phyloP scores from a whole-genome alignment of 1,284 basidiomycete species.

The Sanguinoderma infundibulare region DNA sequence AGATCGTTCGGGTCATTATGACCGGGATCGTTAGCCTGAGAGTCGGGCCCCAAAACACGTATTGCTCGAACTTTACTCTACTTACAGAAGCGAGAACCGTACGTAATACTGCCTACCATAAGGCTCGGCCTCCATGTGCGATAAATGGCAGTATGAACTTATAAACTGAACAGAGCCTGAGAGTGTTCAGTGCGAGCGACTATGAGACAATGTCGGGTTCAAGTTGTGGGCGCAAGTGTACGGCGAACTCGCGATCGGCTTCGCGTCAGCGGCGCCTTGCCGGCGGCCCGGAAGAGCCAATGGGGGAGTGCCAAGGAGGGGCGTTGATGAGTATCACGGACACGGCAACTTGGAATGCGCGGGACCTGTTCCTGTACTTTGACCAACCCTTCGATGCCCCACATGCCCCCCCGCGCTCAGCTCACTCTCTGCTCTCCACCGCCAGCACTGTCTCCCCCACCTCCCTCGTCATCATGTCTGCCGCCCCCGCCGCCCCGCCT shows the following conservation, averaged over 20 bases:
- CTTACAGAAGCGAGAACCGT: too few relatives aligned
- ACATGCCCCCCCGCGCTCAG: neutral
- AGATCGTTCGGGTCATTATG: too few relatives aligned
- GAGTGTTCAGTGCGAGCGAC: too few relatives aligned
- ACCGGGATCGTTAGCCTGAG: too few relatives aligned
- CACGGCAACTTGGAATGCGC: neutral
- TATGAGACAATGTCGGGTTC: neutral
- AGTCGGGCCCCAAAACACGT: too few relatives aligned
- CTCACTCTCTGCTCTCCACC: neutral
- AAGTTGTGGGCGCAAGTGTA: neutral
- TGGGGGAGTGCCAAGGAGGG: neutral
- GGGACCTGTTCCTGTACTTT: neutral
- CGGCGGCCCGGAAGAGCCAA: neutral
- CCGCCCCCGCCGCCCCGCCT: neutral
- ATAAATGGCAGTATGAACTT: too few relatives aligned
- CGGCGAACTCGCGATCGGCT: neutral
- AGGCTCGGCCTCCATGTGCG: too few relatives aligned
- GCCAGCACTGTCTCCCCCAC: neutral
- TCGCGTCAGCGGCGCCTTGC: neutral
- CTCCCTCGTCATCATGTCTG: neutral
- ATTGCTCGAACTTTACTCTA: too few relatives aligned
- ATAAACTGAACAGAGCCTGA: too few relatives aligned
- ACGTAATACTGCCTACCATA: too few relatives aligned
- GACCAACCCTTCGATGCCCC: neutral
- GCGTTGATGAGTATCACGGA: slow-evolving; percentile 1